Base-by-base conservation (phyloP, 2,329 filamentous ascomycete genomes). In the Plectosphaerella cucumerina region DNA sequence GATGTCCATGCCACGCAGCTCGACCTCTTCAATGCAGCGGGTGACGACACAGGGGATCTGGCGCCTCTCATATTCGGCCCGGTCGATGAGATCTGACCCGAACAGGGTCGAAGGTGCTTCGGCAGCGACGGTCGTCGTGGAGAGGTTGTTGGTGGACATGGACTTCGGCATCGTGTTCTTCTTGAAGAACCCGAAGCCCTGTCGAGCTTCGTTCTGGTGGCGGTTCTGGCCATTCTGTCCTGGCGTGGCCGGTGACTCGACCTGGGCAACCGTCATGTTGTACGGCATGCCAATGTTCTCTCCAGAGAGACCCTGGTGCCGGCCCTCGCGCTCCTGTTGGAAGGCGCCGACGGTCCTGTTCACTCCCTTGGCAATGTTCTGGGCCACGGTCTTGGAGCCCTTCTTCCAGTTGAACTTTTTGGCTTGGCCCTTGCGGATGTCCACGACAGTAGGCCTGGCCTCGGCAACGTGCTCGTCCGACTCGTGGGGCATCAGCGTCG, bases 321-420 rank as follows among this genome's bases (percentile, higher is more conserved):
- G 70, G 59, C 86, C 82, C 43, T 77, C 76, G 44, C 65, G 62
- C 62, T 70, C 82, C 64, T 71, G 78, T 65, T 78, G 81, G 76
- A 80, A 85, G 49, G 86, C 87, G 47, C 86, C 87, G 53, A 97
- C 95, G 6, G 92, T 92, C 50, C 91, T 89, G 69, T 96, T 96
- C 67, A 97, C 85, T 48, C 92, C 91, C 74, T 97, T 97, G 54
- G 89, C 88, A 48, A 97, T 89, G 63, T 92, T 93, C 69, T 97
- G 96, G 23, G 92, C 92, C 60, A 97, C 86, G 50, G 89, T 92
- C 70, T 96, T 93, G 37, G 90, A 90, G 37, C 91, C 91, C 75
- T 95, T 96, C 79, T 97, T 96, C 92, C 94, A 97, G 72, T 96
- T 96, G 72, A 97, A 97, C 68, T 97, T 97, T 74, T 91, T 96